Evolutionary conservation across 2,329 filamentous ascomycete species (phyloP).

Genomic region (Apiospora hydei): DNA sequence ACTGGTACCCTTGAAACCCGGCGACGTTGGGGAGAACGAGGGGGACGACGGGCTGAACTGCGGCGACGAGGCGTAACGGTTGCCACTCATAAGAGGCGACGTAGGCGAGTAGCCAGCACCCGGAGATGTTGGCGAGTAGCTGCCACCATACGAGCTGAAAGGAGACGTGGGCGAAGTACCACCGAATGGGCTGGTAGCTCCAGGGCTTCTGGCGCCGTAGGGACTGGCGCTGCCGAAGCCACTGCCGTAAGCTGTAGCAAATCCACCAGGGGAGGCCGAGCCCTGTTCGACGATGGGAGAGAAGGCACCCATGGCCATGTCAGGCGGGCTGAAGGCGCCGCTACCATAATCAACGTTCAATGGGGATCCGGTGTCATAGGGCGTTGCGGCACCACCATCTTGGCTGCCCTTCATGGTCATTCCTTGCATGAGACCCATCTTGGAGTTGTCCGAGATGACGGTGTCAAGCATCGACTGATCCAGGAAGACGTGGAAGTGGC

Average conservation of each 20-base stretch:
- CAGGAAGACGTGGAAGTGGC: conserved; percentile 91
- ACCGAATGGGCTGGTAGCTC: conserved; percentile 78
- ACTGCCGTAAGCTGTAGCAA: conserved; percentile 66
- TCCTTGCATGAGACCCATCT: conserved; percentile 81
- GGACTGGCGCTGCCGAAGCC: conserved; percentile 67
- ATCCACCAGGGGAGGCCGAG: conserved; percentile 74
- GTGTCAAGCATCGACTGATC: conserved; percentile 97
- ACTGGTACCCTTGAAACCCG: conserved; percentile 59
- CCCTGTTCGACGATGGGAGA: conserved; percentile 80
- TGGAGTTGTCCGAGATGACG: conserved; percentile 89
- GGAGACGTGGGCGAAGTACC: conserved; percentile 73
- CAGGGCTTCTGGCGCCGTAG: conserved; percentile 71
- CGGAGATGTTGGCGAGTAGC: conserved; percentile 80
- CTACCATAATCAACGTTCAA: conserved; percentile 69
- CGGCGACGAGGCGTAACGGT: conserved; percentile 64
- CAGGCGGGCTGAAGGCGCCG: conserved; percentile 65
- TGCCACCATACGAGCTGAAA: conserved; percentile 60
- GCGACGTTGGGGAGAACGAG: conserved; percentile 64
- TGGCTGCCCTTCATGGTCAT: conserved; percentile 79
- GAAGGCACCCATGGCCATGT: conserved; percentile 65
- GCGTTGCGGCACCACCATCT: conserved; percentile 86
- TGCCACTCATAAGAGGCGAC: conserved; percentile 70
- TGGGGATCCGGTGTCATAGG: conserved; percentile 88
- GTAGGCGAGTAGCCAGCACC: conserved; percentile 79
- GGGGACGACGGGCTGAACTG: conserved; percentile 70